A percentile compares a stretch with the other conserved stretches of the same genome.
Evolutionary conservation across 352 stramenopile species (phyloP).

Genomic region (Phytopythium delawarense): DNA sequence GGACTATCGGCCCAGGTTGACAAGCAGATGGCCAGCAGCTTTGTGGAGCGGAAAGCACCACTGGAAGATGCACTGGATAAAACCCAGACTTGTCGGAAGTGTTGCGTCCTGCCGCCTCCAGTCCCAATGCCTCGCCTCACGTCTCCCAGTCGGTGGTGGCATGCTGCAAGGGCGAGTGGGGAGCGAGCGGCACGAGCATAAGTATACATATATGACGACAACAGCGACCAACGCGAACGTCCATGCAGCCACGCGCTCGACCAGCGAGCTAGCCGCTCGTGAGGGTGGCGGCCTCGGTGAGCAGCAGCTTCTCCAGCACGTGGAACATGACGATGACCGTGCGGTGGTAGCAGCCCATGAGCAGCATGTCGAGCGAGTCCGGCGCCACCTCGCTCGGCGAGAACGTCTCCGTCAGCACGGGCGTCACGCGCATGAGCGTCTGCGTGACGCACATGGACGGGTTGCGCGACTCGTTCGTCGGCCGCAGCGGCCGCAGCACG

Average conservation of each 20-base stretch:
- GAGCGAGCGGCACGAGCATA: too few relatives aligned
- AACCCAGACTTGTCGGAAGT: too few relatives aligned
- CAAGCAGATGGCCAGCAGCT: neutral
- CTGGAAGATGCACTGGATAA: too few relatives aligned
- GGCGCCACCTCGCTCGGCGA: constrained; percentile 13
- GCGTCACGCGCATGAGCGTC: constrained; percentile 22
- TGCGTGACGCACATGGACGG: constrained; percentile 23
- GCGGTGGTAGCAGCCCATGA: constrained; percentile 27
- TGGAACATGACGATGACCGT: constrained; percentile 26
- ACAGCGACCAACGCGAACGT: neutral
- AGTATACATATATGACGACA: neutral
- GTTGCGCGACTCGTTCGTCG: constrained; percentile 11
- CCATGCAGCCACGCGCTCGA: neutral
- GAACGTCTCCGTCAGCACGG: constrained; percentile 11
- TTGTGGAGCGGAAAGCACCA: neutral
- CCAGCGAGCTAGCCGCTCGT: neutral
- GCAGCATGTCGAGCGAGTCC: constrained; percentile 19
- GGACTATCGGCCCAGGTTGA: too few relatives aligned
- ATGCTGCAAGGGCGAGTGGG: too few relatives aligned
- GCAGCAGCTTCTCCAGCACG: constrained; percentile 23
- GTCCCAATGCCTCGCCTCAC: too few relatives aligned
- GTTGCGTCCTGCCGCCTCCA: too few relatives aligned
- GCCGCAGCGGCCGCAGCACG: constrained; percentile 17
- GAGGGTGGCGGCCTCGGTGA: constrained; percentile 16
- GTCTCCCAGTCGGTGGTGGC: too few relatives aligned